Percentiles rank a stretch among this genome's conserved stretches.
These are phyloP conservation scores for Carallia brachiata DNA, from an alignment of 345 rosid genomes.

Conservation along the genomic window DNA sequence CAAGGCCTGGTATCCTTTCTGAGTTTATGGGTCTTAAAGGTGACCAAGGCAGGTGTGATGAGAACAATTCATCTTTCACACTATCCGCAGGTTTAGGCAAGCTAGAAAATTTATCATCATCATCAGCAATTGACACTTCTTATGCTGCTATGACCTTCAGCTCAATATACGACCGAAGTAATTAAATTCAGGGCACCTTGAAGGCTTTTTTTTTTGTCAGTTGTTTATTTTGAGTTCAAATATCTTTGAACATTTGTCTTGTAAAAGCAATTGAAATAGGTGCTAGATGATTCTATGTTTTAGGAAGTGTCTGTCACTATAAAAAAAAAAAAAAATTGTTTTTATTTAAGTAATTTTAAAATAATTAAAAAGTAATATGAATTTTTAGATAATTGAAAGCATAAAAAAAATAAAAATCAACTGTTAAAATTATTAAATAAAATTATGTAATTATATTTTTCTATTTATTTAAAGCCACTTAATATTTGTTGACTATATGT, in stretches of 20 bases:
- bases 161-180: slow-evolving; percentile 52
- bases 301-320: too few relatives aligned
- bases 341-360: too few relatives aligned
- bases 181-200: neutral
- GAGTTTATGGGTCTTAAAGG: slow-evolving; percentile 33
- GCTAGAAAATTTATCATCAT: slow-evolving; percentile 25
- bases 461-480: too few relatives aligned
- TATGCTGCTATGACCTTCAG: slow-evolving; percentile 61
- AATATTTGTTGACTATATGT: too few relatives aligned
- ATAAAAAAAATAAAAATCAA: too few relatives aligned
- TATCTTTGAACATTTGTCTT: neutral
- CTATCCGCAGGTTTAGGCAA: slow-evolving; percentile 19
- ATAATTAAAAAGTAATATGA: too few relatives aligned
- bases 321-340: too few relatives aligned
- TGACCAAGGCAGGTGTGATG: slow-evolving; percentile 4
- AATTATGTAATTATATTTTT: too few relatives aligned
- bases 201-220: neutral
- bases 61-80: neutral
- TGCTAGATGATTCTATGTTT: too few relatives aligned
- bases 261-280: too few relatives aligned
- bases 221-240: neutral
- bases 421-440: too few relatives aligned
- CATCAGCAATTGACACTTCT: slow-evolving; percentile 35
- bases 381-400: too few relatives aligned
- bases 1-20: slow-evolving; percentile 48